Percentiles rank a stretch among this genome's conserved stretches.
These are phyloP conservation scores for Pinus albicaulis DNA, from an alignment of 75 land plant species.

Conservation along the genomic window DNA sequence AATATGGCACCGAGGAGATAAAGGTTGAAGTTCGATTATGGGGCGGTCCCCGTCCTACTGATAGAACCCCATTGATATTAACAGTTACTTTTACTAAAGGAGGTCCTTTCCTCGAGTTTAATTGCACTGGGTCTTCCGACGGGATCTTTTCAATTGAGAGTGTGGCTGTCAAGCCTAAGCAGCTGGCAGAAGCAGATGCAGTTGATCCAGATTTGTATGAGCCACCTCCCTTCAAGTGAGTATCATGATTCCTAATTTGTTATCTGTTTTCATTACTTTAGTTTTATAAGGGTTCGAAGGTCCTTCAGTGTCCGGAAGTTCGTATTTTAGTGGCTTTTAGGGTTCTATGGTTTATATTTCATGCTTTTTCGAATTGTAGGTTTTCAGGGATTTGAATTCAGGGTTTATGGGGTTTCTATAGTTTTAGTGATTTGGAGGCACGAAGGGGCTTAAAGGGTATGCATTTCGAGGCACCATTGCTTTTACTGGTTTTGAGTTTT, in stretches of 20 bases:
- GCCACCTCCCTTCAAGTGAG: slow-evolving; percentile 77
- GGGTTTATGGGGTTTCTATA: background rate
- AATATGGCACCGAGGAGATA: slow-evolving; percentile 56
- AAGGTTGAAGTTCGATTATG: slow-evolving; percentile 54
- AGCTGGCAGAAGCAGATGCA: background rate
- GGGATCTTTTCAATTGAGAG: slow-evolving; percentile 55
- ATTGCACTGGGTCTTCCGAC: slow-evolving; percentile 45
- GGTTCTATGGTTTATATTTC: too few species aligned
- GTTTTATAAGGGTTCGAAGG: background rate
- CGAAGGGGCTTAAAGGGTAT: too few species aligned
- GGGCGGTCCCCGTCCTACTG: too few species aligned
- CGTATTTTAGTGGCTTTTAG: too few species aligned
- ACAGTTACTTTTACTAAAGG: slow-evolving; percentile 58
- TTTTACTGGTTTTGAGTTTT: background rate
- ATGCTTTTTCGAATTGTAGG: background rate
- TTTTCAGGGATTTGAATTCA: background rate
- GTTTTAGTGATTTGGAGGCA: too few species aligned
- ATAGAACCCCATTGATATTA: slow-evolving; percentile 17
- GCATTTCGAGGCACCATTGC: too few species aligned
- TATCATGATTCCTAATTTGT: background rate
- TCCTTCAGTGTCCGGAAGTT: too few species aligned
- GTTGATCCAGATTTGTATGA: slow-evolving; percentile 57
- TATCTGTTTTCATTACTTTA: background rate
- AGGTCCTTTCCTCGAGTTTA: slow-evolving; percentile 46
- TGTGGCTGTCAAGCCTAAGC: slow-evolving; percentile 32